Base-by-base conservation (phyloP, 768 basidiomycete species). In the Amanita inopinata region DNA sequence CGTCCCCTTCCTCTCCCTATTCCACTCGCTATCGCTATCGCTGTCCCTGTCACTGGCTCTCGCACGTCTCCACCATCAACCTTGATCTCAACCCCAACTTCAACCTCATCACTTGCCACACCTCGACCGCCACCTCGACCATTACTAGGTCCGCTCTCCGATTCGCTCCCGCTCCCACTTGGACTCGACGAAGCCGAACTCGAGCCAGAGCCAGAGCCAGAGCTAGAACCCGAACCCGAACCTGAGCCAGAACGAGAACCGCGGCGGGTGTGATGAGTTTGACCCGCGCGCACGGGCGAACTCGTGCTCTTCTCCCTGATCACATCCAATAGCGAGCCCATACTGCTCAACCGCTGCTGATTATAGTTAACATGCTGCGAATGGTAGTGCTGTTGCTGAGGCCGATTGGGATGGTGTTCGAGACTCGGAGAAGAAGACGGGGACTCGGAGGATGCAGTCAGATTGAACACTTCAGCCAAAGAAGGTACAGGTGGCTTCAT, bases 261-360 rank as follows among this genome's bases (percentile, higher is more conserved):
- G 8, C 12, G 19, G 14, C 11, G n/a, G 24, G 20, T 22, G 4
- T 14, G 15, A 6, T 18, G 22, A n/a, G 15, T 10, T 9, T 27
- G 14, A 10, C 24, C 11, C 39, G 25, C 15, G 9, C 33, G 10
- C 11, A 47, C 25, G 12, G 51, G 44, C 14, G 46, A 40, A 15
- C 42, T 42, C 32, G 52, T 57, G 34, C 51, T 61, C 51, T 55
- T 54, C 50, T 56, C 53, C 40, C 56, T 51, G 42, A 59, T 60
- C 9, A 46, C 51, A 12, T 49, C 49, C 31, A 58, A 34, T 14
- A 56, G 14, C 34, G 27, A 27, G 12, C n/a, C 31, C 33, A 22
- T 38, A 7, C 17, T 19, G 11, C 11, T 14, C 19, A 8, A 20
- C 5, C 10, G 11, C 4, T 18, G 17, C 3, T 12, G 18, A 18